Percentiles rank a stretch among this genome's conserved stretches.
These are phyloP conservation scores for Phytophthora nicotianae DNA, from an alignment of 352 stramenopile genomes.

Conservation along the genomic window DNA sequence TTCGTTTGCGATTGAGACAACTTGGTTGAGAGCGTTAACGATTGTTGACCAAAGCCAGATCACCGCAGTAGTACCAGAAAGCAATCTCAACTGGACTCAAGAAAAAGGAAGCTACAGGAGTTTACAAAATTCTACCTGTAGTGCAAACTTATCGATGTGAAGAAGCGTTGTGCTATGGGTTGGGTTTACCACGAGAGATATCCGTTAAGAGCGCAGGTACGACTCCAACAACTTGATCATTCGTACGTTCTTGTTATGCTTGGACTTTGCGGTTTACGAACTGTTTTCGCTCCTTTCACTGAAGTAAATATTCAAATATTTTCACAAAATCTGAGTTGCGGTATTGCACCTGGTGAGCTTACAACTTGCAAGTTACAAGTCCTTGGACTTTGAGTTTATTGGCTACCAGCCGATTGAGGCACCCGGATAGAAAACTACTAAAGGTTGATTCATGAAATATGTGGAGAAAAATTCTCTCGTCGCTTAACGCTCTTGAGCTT, in stretches of 20 bases:
- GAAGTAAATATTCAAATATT: too few relatives aligned
- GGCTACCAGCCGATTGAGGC: too few relatives aligned
- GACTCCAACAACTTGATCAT: slow-evolving; percentile 76
- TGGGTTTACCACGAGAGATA: slow-evolving; percentile 55
- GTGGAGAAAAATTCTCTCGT: too few relatives aligned
- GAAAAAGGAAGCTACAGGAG: slow-evolving; percentile 36
- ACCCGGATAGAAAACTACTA: too few relatives aligned
- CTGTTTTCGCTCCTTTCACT: too few relatives aligned
- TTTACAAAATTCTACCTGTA: slow-evolving; percentile 65
- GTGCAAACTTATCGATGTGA: slow-evolving; percentile 63
- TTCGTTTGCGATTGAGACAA: too few relatives aligned
- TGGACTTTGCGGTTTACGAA: too few relatives aligned
- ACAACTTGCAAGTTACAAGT: slow-evolving; percentile 65
- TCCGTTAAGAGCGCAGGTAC: slow-evolving; percentile 68
- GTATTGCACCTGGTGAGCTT: slow-evolving; percentile 50
- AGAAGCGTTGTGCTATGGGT: slow-evolving; percentile 52
- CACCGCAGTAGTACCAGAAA: slow-evolving; percentile 7
- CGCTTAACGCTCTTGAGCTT: slow-evolving; percentile 53
- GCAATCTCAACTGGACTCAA: slow-evolving; percentile 6
- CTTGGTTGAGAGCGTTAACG: too few relatives aligned
- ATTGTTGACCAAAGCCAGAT: too few relatives aligned
- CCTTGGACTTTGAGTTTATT: slow-evolving; percentile 61
- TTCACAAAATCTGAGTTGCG: slow-evolving; percentile 53
- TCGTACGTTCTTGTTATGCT: slow-evolving; percentile 57
- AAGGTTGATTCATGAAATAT: too few relatives aligned